Percentiles rank a stretch among this genome's conserved stretches.
phyloP scores from a whole-genome alignment of 2,329 filamentous ascomycete species.

The Microsporum canis region DNA sequence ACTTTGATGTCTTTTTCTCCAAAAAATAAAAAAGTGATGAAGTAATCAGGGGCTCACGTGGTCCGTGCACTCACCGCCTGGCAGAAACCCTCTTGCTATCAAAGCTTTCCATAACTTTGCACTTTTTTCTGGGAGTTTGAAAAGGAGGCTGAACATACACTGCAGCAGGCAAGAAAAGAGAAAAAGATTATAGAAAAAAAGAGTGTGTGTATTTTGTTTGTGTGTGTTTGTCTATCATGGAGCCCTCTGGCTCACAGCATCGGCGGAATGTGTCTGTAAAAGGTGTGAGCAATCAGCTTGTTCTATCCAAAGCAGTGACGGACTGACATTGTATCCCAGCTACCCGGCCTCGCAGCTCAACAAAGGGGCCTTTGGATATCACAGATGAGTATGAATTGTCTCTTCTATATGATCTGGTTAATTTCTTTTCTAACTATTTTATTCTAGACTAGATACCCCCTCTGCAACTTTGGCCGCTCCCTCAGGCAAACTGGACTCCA shows the following conservation, averaged over 20 bases:
- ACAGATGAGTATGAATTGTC: slow-evolving; percentile 53
- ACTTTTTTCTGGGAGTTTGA: background rate
- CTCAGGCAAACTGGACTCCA: background rate
- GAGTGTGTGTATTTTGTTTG: background rate
- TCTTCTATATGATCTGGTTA: background rate
- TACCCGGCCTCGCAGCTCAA: slow-evolving; percentile 41
- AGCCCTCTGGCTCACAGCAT: slow-evolving; percentile 20
- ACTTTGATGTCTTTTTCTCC: background rate
- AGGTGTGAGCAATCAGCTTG: slow-evolving; percentile 18
- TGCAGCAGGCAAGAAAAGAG: background rate
- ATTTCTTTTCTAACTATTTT: background rate
- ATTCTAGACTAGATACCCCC: background rate
- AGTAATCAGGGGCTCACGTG: slow-evolving; percentile 7
- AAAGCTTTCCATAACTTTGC: background rate
- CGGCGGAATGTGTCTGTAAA: slow-evolving; percentile 26
- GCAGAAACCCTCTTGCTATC: slow-evolving; percentile 8
- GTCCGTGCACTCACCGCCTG: slow-evolving; percentile 16
- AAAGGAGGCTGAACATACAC: background rate
- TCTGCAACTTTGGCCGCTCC: background rate
- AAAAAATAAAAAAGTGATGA: background rate
- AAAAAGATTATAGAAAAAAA: background rate
- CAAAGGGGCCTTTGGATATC: slow-evolving; percentile 65
- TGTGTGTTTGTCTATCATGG: slow-evolving; percentile 14
- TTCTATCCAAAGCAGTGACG: slow-evolving; percentile 11
- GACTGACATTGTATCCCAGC: slow-evolving; percentile 19